Evolutionary conservation across 1,284 basidiomycete species (phyloP).

Genomic region (Austropuccinia psidii): DNA sequence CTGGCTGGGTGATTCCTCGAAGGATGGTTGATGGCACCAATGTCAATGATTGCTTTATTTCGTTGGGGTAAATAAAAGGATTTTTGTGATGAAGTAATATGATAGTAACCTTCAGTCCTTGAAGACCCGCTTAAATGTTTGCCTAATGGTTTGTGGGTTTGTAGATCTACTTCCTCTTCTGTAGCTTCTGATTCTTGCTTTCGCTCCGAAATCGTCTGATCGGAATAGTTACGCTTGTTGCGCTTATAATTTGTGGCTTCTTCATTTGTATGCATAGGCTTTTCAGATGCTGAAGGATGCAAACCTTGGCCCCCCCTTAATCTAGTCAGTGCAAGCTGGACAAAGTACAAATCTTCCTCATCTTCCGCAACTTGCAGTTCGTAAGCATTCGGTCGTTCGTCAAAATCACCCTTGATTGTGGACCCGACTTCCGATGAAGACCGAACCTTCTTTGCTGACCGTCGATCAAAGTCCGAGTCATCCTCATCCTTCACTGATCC

Average conservation of each 20-base stretch:
- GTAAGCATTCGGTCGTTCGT: slow-evolving; percentile 56
- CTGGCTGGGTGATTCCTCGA: slow-evolving; percentile 32
- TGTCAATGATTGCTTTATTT: slow-evolving; percentile 53
- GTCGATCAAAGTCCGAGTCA: not conserved
- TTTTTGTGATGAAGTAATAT: slow-evolving; percentile 85
- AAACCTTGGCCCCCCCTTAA: slow-evolving; percentile 42
- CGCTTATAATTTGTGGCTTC: slow-evolving; percentile 38
- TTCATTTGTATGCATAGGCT: slow-evolving; percentile 27
- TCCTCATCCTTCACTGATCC: too few species aligned
- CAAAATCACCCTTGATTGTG: slow-evolving; percentile 36
- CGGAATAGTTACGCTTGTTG: too few species aligned
- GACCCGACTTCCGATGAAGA: slow-evolving; percentile 15
- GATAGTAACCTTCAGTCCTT: slow-evolving; percentile 88
- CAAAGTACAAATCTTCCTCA: slow-evolving; percentile 84
- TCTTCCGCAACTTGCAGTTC: slow-evolving; percentile 62
- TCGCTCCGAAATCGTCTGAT: slow-evolving; percentile 26
- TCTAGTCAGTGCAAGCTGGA: slow-evolving; percentile 59
- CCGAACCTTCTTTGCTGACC: too few species aligned
- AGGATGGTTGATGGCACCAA: slow-evolving; percentile 44
- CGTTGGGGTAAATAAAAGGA: slow-evolving; percentile 65
- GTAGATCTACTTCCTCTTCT: slow-evolving; percentile 41
- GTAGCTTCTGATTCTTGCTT: slow-evolving; percentile 47
- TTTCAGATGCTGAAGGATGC: slow-evolving; percentile 39
- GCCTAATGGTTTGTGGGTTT: slow-evolving; percentile 35
- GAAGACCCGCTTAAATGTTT: slow-evolving; percentile 73